Conservation (phyloP, 345 rosid genomes). For the Conringia planisiliqua region DNA sequence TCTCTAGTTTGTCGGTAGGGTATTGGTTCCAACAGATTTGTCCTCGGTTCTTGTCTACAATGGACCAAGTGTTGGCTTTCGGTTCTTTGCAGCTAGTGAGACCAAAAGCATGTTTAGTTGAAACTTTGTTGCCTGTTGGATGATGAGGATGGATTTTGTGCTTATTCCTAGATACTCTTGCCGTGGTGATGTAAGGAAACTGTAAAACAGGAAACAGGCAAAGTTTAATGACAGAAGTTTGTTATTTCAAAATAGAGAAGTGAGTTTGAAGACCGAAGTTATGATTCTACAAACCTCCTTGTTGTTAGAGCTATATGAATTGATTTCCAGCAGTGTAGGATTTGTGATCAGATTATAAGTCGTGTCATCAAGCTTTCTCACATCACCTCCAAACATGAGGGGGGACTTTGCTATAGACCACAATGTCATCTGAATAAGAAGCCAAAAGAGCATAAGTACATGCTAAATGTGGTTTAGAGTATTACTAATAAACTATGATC, state of each 20-base stretch:
- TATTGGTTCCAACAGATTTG: slow-evolving; percentile 69
- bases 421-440: slow-evolving; percentile 72
- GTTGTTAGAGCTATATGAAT: slow-evolving; percentile 65
- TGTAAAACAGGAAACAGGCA: slow-evolving; percentile 14
- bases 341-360: slow-evolving; percentile 69
- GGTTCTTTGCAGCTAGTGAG: slow-evolving; percentile 69
- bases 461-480: background rate
- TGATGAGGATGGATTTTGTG: background rate
- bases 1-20: slow-evolving; percentile 20
- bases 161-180: slow-evolving; percentile 14
- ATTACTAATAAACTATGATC: background rate
- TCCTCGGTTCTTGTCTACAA: slow-evolving; percentile 43
- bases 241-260: background rate
- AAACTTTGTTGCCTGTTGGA: slow-evolving; percentile 18
- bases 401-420: slow-evolving; percentile 95
- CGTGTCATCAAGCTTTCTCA: slow-evolving; percentile 59
- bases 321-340: slow-evolving; percentile 66
- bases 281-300: slow-evolving; percentile 52
- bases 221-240: background rate
- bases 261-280: background rate
- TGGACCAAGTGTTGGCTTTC: slow-evolving; percentile 57
- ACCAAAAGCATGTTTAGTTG: slow-evolving; percentile 42
- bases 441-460: slow-evolving; percentile 6
- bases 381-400: slow-evolving; percentile 92
- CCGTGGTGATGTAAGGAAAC: slow-evolving; percentile 53